A percentile compares a stretch with the other conserved stretches of the same genome.
Evolutionary conservation across 1,284 basidiomycete genomes (phyloP).

Genomic region (Sanguinoderma infundibulare): DNA sequence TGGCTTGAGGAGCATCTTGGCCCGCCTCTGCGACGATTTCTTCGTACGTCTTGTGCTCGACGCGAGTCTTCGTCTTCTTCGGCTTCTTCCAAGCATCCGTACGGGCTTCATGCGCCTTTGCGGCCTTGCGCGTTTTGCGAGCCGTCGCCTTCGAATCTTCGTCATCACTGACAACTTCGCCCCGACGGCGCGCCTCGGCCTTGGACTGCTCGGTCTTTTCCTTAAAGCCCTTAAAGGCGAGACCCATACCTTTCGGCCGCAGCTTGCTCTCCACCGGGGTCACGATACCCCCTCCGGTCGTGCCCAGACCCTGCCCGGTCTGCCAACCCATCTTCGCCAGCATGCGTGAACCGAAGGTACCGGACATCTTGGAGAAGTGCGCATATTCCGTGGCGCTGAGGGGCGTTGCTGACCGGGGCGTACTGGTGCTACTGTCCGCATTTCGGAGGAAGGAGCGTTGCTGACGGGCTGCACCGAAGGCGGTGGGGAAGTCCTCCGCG

Average conservation of each 20-base stretch:
- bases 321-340: conserved; percentile 96
- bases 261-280: conserved; percentile 87
- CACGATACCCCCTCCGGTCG: conserved; percentile 82
- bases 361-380: conserved; percentile 82
- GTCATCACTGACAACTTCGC: conserved; percentile 79
- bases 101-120: conserved; percentile 54
- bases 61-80: conserved; percentile 81
- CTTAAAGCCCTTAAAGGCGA: conserved; percentile 85
- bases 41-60: conserved; percentile 95
- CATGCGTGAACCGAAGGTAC: conserved; percentile 84
- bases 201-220: conserved; percentile 90
- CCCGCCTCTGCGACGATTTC: conserved; percentile 89
- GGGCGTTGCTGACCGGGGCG: conserved; percentile 50
- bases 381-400: conserved; percentile 70
- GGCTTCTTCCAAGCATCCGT: conserved; percentile 82
- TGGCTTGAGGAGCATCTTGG: conserved; percentile 52
- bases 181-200: conserved; percentile 76
- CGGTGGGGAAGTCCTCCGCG: conserved; percentile 41
- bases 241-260: conserved; percentile 84
- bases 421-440: conserved; percentile 42
- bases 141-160: conserved; percentile 52
- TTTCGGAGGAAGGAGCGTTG: conserved; percentile 64
- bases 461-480: conserved; percentile 46
- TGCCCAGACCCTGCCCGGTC: conserved; percentile 83
- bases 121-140: conserved; percentile 50